Evolutionary conservation across 1,284 basidiomycete species (phyloP).

Genomic region (Trametes pubescens): DNA sequence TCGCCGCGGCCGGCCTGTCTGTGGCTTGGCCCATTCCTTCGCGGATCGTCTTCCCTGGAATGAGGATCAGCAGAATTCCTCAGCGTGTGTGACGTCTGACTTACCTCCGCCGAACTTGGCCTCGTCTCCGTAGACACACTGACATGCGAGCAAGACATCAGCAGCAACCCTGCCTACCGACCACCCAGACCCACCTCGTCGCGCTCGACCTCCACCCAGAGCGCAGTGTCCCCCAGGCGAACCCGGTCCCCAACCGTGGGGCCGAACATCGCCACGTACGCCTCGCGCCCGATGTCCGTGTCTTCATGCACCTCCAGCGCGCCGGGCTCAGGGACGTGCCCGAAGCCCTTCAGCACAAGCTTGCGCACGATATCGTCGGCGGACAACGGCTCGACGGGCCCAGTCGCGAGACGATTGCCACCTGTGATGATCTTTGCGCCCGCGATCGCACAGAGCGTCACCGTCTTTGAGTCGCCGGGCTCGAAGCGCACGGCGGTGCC

Average conservation of each 20-base stretch:
- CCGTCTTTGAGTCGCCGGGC: conserved; percentile 89
- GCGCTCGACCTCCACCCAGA: conserved; percentile 94
- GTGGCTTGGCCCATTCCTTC: conserved; percentile 97
- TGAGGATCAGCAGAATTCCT: neutral
- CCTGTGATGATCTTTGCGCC: conserved; percentile 81
- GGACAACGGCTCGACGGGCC: conserved; percentile 53
- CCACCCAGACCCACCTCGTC: conserved; percentile 69
- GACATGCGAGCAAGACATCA: conserved; percentile 9
- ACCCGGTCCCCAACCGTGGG: conserved; percentile 94
- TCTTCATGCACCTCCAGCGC: conserved; percentile 57
- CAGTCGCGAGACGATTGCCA: conserved; percentile 81
- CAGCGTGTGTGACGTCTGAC: conserved; percentile 15
- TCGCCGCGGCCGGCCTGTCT: conserved; percentile 69
- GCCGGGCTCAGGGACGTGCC: conserved; percentile 67
- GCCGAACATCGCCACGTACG: conserved; percentile 93
- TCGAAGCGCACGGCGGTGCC: conserved; percentile 98
- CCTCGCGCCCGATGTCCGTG: conserved; percentile 65
- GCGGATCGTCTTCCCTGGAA: conserved; percentile 86
- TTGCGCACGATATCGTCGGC: conserved; percentile 56
- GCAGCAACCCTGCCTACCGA: neutral
- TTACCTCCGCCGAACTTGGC: conserved; percentile 96
- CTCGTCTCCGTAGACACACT: conserved; percentile 93
- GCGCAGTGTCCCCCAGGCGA: conserved; percentile 86
- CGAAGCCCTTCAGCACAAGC: conserved; percentile 64
- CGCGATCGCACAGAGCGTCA: conserved; percentile 83